phyloP scores from a whole-genome alignment of 2,329 filamentous ascomycete genomes.

The Botrytis medusae region DNA sequence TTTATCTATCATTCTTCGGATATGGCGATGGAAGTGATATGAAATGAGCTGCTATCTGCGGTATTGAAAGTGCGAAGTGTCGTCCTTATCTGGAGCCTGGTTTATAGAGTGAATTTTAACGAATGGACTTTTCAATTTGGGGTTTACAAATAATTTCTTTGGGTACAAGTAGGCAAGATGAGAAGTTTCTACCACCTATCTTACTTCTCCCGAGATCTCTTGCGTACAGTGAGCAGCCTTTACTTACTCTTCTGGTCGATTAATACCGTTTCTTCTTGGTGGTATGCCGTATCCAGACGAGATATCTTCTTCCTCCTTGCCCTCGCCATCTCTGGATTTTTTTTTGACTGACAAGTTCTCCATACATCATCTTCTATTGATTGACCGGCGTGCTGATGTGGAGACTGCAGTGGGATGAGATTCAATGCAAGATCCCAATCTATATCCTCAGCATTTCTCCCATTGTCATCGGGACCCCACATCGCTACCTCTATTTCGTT shows the following conservation, averaged over 20 bases:
- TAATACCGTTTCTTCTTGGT: not conserved
- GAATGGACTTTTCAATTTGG: not conserved
- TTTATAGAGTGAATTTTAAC: not conserved
- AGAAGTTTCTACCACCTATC: not conserved
- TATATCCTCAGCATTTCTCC: not conserved
- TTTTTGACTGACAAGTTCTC: not conserved
- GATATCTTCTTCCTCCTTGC: not conserved
- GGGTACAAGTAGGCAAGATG: not conserved
- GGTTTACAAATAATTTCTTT: not conserved
- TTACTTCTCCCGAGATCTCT: not conserved
- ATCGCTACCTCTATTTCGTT: not conserved
- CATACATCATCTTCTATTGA: not conserved
- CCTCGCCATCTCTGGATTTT: not conserved
- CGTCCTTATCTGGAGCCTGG: fast-evolving
- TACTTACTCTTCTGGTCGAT: not conserved
- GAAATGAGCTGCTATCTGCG: not conserved
- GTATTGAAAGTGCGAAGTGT: not conserved
- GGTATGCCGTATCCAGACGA: not conserved
- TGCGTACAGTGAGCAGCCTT: not conserved
- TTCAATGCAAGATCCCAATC: not conserved
- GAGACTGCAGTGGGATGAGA: not conserved
- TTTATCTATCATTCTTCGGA: not conserved
- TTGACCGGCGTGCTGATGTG: not conserved
- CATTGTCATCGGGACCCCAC: not conserved
- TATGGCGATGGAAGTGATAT: not conserved